Base-by-base conservation (phyloP, 2,329 filamentous ascomycete genomes). In the Neofusicoccum sp. region DNA sequence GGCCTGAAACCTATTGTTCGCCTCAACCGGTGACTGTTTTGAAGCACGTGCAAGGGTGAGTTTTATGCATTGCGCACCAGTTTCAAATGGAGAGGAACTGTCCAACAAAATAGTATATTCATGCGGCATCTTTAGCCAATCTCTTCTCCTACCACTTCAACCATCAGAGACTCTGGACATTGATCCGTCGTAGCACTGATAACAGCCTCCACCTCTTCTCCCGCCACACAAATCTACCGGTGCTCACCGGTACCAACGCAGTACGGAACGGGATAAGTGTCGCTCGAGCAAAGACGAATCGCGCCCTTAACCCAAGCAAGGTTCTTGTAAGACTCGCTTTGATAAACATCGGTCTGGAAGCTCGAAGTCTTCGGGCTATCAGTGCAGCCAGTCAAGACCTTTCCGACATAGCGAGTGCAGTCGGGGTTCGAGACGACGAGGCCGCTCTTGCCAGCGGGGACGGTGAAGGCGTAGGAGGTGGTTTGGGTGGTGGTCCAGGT, bases 241-340 rank as follows among this genome's bases (percentile, higher is more conserved):
- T 54, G 49, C n/a, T 39, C 49, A 6, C 77, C 77, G 8, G 71
- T 67, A 45, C 78, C 78, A 16, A 75, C 62, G 67, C 78, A 80
- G 66, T 67, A 78, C 12, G 70, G 70, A 33, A 80, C 44, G 4
- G 78, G 78, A 58, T 77, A 76, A 1, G 37, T 64, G 47, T 74
- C 74, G 61, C 73, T 73, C 41, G 69, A 72, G 70, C 78, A 80
- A 2, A 79, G 69, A 6, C 66, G 63, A 52, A 80, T 78, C 8
- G 73, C 68, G 11, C 78, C 78, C 68, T 77, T 72, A 8, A 79
- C 77, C 78, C 78, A 80, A 29, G 64, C 64, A 64, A 80, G 63
- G 37, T 68, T 65, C 14, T 67, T 71, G 56, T 71, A 78, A 11
- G 43, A 62, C 69, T 75, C 74, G 62, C 66, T 68, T 1, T 66